Base-by-base conservation (phyloP, 306 rosid species). In the Leucaena leucocephala region DNA sequence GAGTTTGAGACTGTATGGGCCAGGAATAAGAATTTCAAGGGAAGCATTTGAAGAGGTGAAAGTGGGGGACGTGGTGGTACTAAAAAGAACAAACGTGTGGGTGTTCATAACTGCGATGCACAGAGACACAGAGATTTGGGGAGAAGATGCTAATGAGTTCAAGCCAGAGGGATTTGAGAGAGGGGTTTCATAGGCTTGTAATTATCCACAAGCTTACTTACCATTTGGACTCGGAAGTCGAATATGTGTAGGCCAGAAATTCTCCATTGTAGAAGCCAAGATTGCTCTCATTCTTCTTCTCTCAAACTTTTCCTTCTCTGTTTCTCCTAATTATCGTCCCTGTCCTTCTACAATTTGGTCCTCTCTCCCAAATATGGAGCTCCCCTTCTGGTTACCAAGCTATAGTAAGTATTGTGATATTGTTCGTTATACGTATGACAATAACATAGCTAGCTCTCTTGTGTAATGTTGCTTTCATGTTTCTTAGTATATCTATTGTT, bases 191-290 rank as follows among this genome's bases (percentile, higher is more conserved):
- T 78, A 70, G 36, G 86, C 89, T 0, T 79, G 86, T 19, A 79
- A 85, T 75, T 38, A 79, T 68, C 86, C 86, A 0, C 86, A 82
- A 38, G 80, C 80, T 7, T 85, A 85, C 71, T 22, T 82, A 1
- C 89, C 89, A 36, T 85, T 85, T 36, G 89, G 89, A 1, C 44
- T 71, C 0, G 86, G 88, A 16, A 76, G 35, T 66, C 14, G 86
- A 50, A 33, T 67, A 22, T 82, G 84, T 68, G 12, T 76, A 3
- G 88, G 86, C 7, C 85, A 82, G 59, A 71, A 79, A 77, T 72
- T 85, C 22, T 73, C 84, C 6, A 15, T 76, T 38, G 16, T 52
- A 0, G 45, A 85, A 72, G 64, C 80, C 10, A 85, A 82, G 82
- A 34, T 71, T 14, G 11, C 69, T 39, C 66, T 69, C 1, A 48